Percentiles rank a stretch among this genome's conserved stretches.
These are phyloP conservation scores for Colletotrichum tofieldiae DNA, from an alignment of 2,329 filamentous ascomycete genomes.

Conservation along the genomic window DNA sequence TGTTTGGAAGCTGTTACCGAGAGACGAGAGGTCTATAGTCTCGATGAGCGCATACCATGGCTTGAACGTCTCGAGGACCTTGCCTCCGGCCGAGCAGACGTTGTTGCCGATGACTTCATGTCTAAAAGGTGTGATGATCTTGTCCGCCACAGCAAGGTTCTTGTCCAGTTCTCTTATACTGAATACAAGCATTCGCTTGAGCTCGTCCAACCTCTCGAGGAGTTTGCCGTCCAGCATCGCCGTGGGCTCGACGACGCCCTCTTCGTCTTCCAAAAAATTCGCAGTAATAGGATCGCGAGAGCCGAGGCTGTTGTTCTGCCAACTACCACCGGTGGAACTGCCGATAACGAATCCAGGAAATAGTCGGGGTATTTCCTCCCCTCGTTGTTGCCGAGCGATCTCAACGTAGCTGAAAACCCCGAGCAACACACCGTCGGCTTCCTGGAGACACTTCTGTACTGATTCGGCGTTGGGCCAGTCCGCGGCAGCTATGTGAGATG, in stretches of 20 bases:
- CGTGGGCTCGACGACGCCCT: constrained; percentile 79
- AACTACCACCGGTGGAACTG: constrained; percentile 87
- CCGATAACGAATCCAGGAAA: constrained; percentile 94
- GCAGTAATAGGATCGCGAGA: constrained; percentile 81
- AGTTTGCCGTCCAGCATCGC: constrained; percentile 82
- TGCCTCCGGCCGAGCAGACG: constrained; percentile 83
- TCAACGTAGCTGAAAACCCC: constrained; percentile 98
- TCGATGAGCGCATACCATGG: constrained; percentile 93
- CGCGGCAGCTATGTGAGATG: constrained; percentile 95
- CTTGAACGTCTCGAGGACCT: constrained; percentile 89
- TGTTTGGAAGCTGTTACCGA: constrained; percentile 85
- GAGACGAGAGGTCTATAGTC: constrained; percentile 87
- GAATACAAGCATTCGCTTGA: constrained; percentile 87
- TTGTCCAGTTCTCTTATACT: constrained; percentile 91
- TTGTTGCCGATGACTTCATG: constrained; percentile 88
- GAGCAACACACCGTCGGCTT: constrained; percentile 95
- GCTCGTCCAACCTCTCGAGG: constrained; percentile 87
- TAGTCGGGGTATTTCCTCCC: constrained; percentile 92
- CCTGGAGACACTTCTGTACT: constrained; percentile 93
- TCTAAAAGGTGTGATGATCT: constrained; percentile 83
- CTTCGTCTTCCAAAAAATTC: constrained; percentile 89
- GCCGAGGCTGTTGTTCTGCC: constrained; percentile 81
- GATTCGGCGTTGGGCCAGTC: constrained; percentile 97
- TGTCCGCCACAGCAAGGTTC: constrained; percentile 82
- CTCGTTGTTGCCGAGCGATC: constrained; percentile 91